Conservation (phyloP, 805 yeast species). For the Ogataea polymorpha region DNA sequence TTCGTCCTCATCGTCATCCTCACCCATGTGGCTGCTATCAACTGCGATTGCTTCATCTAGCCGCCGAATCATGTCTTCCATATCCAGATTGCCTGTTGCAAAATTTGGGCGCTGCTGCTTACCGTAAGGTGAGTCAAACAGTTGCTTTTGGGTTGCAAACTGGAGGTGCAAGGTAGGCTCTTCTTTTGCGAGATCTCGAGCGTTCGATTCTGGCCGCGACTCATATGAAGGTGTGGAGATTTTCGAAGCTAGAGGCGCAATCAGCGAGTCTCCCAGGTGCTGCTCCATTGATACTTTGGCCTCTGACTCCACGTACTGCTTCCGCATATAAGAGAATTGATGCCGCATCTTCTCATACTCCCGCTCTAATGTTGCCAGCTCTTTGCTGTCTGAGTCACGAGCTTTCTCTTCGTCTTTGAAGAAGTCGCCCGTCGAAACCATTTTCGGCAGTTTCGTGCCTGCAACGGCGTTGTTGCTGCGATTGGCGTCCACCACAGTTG, state of each 20-base stretch:
- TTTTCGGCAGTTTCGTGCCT: neutral
- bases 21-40: slow-evolving; percentile 1
- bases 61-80: neutral
- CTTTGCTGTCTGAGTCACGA: slow-evolving; percentile 15
- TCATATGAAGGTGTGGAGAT: neutral
- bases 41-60: slow-evolving; percentile 3
- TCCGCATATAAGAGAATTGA: slow-evolving; percentile 5
- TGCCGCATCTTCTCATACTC: slow-evolving; percentile 7
- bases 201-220: neutral
- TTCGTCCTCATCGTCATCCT: slow-evolving; percentile 5
- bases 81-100: too few relatives aligned
- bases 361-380: slow-evolving; percentile 5
- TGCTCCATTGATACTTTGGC: neutral
- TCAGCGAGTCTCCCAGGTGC: neutral
- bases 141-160: slow-evolving; percentile 24
- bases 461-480: neutral
- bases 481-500: neutral
- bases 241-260: neutral
- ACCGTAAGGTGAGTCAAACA: slow-evolving; percentile 2
- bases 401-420: slow-evolving; percentile 20
- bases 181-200: neutral
- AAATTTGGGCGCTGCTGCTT: neutral
- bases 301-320: neutral
- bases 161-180: slow-evolving; percentile 15
- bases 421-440: slow-evolving; percentile 10